Percentiles rank a stretch among this genome's conserved stretches.
phyloP scores from a whole-genome alignment of 345 rosid species.

The Pelargonium nanum region DNA sequence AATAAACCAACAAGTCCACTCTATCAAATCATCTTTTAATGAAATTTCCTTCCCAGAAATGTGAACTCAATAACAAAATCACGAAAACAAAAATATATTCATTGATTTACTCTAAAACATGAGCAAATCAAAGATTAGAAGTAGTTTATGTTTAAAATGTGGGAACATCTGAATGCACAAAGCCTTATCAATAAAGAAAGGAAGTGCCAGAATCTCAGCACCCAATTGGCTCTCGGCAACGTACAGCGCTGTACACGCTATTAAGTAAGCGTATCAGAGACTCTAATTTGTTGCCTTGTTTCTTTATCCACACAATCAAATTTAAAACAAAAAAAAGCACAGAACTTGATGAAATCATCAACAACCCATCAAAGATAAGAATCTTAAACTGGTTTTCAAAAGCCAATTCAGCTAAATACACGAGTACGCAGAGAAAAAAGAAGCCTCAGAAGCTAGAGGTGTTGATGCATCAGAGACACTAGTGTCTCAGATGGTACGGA shows the following conservation, averaged over 20 bases:
- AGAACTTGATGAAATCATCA: slow-evolving; percentile 19
- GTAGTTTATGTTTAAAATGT: too few relatives aligned
- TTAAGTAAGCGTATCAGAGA: slow-evolving; percentile 40
- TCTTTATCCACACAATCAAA: fast-evolving
- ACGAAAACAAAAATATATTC: too few relatives aligned
- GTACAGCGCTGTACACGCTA: slow-evolving; percentile 59
- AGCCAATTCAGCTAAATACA: background rate
- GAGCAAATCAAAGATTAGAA: too few relatives aligned
- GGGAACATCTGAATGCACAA: background rate
- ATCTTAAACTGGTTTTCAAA: background rate
- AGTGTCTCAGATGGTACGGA: background rate
- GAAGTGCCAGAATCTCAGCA: background rate
- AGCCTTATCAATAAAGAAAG: background rate
- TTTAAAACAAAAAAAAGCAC: slow-evolving; percentile 7
- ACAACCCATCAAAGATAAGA: slow-evolving; percentile 17
- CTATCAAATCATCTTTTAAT: too few relatives aligned
- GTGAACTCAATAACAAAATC: too few relatives aligned
- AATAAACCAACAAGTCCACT: too few relatives aligned
- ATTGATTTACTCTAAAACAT: too few relatives aligned
- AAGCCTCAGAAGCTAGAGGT: background rate
- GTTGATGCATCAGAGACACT: background rate
- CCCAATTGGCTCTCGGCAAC: background rate
- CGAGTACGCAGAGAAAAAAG: background rate
- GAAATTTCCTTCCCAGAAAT: too few relatives aligned
- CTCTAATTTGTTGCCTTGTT: slow-evolving; percentile 63